Evolutionary conservation across 2,329 filamentous ascomycete species (phyloP), one percentile per base, ranked within the genome.

Genomic region (Calycina marina): DNA sequence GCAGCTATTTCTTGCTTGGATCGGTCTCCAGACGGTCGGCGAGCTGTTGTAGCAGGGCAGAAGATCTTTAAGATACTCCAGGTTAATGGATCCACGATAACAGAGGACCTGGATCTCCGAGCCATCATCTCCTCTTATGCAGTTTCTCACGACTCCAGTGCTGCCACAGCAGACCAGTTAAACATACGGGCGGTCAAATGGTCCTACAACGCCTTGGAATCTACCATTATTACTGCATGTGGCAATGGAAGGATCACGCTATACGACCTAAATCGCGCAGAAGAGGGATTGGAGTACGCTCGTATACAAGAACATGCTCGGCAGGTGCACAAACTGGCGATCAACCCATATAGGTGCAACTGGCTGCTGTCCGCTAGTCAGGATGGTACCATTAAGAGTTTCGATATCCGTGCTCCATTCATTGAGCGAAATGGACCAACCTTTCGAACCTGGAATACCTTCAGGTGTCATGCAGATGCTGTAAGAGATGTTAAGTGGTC

Each of bases 401-500:
- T 75, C 38, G 72, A 77, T 44, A 61, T 71, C 12, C 62, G 63
- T 28, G 39, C 32, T 9, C 61, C 67, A 1, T 44, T 59, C 3
- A 53, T 60, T n/a, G 62, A 58, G 10, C 59, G 66, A 9, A 61
- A 57, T 2, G 63, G 65, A 6, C 57, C 56, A 47, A 46, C 61
- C 36, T 64, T 63, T 50, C 59, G 57, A 39, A 40, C 41, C 10
- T 37, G 34, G 32, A 36, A 42, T 4, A 46, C 37, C 13, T 53
- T 46, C 37, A 53, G 48, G 35, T 51, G 63, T 49, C 67, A 67
- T 40, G 61, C 61, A n/a, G 67, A 70, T 34, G 60, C 61, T 17
- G 67, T 77, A 18, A 62, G 69, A 15, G 67, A 74, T 46, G 67
- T 77, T n/a, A 63, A 71, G 42, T 77, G 72, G 72, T 74, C 70